Conservation (phyloP, 371 early-diverging fungal species). For the Smittium culicis region DNA sequence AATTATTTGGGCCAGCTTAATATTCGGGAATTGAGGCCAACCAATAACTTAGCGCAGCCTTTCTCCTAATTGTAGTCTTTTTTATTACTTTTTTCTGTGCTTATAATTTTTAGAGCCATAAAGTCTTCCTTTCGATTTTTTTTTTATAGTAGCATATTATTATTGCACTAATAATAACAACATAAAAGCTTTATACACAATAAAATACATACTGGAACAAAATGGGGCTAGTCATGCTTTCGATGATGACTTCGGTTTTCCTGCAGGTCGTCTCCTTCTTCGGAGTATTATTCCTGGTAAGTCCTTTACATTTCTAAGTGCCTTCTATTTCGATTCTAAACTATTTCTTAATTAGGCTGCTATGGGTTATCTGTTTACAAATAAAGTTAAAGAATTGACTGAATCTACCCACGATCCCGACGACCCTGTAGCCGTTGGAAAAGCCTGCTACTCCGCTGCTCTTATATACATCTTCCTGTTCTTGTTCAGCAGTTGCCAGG, state of each 20-base stretch:
- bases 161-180: too few species aligned
- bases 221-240: neutral
- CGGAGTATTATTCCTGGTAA: neutral
- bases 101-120: too few species aligned
- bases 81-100: too few species aligned
- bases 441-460: conserved; percentile 45
- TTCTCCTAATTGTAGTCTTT: too few species aligned
- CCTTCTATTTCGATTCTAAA: neutral
- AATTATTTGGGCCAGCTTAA: too few species aligned
- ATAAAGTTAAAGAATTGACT: conserved; percentile 41
- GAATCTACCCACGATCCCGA: conserved; percentile 38
- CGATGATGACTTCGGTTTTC: neutral
- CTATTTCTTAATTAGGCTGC: conserved; percentile 25
- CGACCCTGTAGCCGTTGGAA: conserved; percentile 39
- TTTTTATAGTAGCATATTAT: too few species aligned
- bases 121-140: too few species aligned
- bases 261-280: neutral
- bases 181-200: too few species aligned
- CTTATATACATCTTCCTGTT: conserved; percentile 46
- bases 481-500: conserved; percentile 42
- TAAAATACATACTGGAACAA: neutral
- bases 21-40: too few species aligned
- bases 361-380: conserved; percentile 41
- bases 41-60: too few species aligned
- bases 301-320: neutral